A percentile compares a stretch with the other conserved stretches of the same genome.
These are phyloP conservation scores for Zygotorulaspora florentina DNA, from an alignment of 805 yeast genomes.

Conservation along the genomic window DNA sequence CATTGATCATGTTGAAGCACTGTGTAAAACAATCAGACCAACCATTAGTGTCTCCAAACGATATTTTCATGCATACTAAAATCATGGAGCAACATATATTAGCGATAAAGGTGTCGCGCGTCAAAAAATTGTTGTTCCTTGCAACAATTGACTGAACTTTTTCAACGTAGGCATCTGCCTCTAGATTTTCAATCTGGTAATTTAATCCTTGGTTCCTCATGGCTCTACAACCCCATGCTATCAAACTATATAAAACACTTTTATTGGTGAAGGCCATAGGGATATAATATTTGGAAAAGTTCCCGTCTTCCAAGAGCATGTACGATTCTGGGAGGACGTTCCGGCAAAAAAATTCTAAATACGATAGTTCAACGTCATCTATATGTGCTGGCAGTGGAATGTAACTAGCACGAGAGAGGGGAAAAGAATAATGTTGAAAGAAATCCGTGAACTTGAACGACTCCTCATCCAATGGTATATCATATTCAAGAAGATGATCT, in stretches of 20 bases:
- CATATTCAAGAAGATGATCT: neutral
- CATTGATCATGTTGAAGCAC: neutral
- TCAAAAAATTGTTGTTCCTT: neutral
- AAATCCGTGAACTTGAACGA: neutral
- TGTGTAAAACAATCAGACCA: neutral
- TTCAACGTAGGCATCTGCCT: neutral
- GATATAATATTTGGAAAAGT: neutral
- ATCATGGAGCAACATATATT: neutral
- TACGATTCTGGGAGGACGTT: neutral
- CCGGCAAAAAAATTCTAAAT: neutral
- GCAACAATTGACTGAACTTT: neutral
- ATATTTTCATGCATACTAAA: conserved; percentile 1
- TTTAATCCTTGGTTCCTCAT: neutral
- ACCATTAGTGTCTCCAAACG: neutral
- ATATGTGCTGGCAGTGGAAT: neutral
- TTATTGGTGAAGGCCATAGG: neutral
- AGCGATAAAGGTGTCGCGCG: neutral
- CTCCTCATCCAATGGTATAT: neutral
- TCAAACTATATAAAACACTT: conserved; percentile 1
- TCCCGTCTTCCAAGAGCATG: neutral
- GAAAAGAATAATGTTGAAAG: neutral
- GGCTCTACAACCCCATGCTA: conserved; percentile 2
- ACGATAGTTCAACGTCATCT: neutral
- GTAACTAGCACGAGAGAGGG: neutral
- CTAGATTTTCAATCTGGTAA: neutral